phyloP scores from a whole-genome alignment of 495 filamentous ascomycete species.

The Haplographium delicatum region DNA sequence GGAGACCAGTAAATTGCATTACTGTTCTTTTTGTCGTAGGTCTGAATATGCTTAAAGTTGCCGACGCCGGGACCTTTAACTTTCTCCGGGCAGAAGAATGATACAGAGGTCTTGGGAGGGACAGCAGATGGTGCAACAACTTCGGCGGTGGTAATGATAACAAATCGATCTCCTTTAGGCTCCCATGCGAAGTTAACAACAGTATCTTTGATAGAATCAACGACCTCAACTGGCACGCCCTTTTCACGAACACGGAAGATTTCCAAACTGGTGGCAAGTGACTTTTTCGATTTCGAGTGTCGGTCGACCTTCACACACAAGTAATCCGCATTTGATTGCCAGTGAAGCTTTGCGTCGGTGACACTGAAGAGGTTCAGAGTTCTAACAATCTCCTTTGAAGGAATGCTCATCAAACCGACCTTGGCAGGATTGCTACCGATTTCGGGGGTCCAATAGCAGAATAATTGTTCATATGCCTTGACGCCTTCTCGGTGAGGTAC shows the following conservation, averaged over 20 bases:
- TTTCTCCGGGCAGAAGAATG: conserved; percentile 96
- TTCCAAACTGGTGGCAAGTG: conserved; percentile 90
- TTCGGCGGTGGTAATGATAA: conserved; percentile 92
- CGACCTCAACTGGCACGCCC: conserved; percentile 95
- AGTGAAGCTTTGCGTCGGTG: conserved; percentile 92
- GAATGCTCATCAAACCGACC: conserved; percentile 93
- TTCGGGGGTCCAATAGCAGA: conserved; percentile 98
- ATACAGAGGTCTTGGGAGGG: conserved; percentile 88
- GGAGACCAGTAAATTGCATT: conserved; percentile 99
- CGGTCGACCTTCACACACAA: conserved; percentile 98
- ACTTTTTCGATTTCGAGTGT: conserved; percentile 98
- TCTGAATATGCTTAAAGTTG: conserved; percentile 92
- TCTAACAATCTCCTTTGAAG: conserved; percentile 86
- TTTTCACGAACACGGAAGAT: conserved; percentile 97
- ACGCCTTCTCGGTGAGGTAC: conserved; percentile 70
- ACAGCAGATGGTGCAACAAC: conserved; percentile 64
- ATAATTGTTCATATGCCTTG: conserved; percentile 87
- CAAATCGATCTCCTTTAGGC: conserved; percentile 93
- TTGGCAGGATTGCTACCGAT: conserved; percentile 97
- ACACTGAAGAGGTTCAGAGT: conserved; percentile 97
- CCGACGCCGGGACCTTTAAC: conserved; percentile 68
- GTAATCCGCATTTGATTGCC: conserved; percentile 90
- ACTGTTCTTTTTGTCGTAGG: conserved; percentile 96
- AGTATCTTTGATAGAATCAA: conserved; percentile 93
- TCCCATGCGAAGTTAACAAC: conserved; percentile 99